Evolutionary conservation across 1,284 basidiomycete species (phyloP).

Genomic region (Papiliotrema laurentii): DNA sequence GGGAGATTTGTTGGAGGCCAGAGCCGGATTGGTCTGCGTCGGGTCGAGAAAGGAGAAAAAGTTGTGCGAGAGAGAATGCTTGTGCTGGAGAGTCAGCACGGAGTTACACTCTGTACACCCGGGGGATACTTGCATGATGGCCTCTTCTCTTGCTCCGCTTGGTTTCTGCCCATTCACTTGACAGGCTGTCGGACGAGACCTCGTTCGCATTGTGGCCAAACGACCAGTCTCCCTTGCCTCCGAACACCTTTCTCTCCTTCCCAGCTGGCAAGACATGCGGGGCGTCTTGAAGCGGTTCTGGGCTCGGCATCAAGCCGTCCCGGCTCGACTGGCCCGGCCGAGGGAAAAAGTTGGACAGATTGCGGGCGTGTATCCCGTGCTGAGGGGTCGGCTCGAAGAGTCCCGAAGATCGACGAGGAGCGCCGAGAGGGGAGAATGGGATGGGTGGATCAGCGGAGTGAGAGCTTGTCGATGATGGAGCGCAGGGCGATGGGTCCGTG

Average conservation of each 20-base stretch:
- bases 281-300: neutral
- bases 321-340: slow-evolving; percentile 57
- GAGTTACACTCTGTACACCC: neutral
- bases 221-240: slow-evolving; percentile 23
- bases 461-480: too few relatives aligned
- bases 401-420: neutral
- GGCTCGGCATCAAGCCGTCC: slow-evolving; percentile 46
- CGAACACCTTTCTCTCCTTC: slow-evolving; percentile 24
- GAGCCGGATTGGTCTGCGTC: slow-evolving; percentile 40
- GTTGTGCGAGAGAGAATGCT: slow-evolving; percentile 88
- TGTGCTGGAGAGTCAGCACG: slow-evolving; percentile 53
- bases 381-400: slow-evolving; percentile 33
- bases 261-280: neutral
- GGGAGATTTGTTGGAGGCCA: slow-evolving; percentile 21
- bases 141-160: slow-evolving; percentile 59
- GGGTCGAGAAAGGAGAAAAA: slow-evolving; percentile 85
- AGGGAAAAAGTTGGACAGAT: slow-evolving; percentile 86
- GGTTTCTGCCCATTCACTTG: slow-evolving; percentile 16
- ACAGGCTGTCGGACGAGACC: slow-evolving; percentile 20
- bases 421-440: slow-evolving; percentile 6
- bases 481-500: neutral
- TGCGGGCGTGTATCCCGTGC: slow-evolving; percentile 70
- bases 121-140: slow-evolving; percentile 57
- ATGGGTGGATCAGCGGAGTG: too few relatives aligned
- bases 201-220: too few relatives aligned